Evolutionary conservation across 139 green algal species (phyloP).

Genomic region (Zygnema cylindricum): DNA sequence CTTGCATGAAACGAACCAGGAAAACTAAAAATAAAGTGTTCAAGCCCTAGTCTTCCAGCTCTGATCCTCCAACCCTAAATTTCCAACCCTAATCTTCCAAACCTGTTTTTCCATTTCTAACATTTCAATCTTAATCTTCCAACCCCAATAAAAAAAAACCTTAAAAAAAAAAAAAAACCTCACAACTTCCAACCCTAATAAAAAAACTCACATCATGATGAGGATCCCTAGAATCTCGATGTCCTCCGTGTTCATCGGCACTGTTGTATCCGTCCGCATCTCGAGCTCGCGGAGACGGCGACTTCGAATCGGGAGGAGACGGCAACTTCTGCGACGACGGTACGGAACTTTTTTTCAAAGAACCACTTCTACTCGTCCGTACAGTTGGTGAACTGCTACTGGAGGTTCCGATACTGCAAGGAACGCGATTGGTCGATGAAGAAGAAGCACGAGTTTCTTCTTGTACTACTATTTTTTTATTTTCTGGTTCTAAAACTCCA

Average conservation of each 20-base stretch:
- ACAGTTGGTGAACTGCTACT: background rate
- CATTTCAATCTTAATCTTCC: too few species aligned
- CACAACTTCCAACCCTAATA: too few species aligned
- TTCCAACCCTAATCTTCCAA: too few species aligned
- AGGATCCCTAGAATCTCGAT: background rate
- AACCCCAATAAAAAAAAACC: too few species aligned
- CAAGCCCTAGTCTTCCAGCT: too few species aligned
- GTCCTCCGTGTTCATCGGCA: conserved; percentile 19
- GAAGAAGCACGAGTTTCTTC: too few species aligned
- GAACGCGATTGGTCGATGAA: too few species aligned
- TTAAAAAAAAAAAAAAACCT: too few species aligned
- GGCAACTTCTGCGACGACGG: background rate
- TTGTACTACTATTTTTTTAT: background rate
- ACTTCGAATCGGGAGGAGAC: conserved; percentile 21
- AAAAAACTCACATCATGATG: background rate
- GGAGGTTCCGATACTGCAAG: background rate
- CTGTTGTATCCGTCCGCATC: conserved; percentile 48
- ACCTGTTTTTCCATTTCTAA: too few species aligned
- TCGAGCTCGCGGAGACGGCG: conserved; percentile 15
- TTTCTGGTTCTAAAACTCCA: background rate
- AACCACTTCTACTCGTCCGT: background rate
- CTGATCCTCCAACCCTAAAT: too few species aligned
- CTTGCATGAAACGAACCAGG: too few species aligned
- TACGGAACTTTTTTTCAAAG: background rate
- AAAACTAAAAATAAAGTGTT: too few species aligned